These are phyloP conservation scores for Amanita exitialis DNA, from an alignment of 768 basidiomycete species.

Conservation along the genomic window DNA sequence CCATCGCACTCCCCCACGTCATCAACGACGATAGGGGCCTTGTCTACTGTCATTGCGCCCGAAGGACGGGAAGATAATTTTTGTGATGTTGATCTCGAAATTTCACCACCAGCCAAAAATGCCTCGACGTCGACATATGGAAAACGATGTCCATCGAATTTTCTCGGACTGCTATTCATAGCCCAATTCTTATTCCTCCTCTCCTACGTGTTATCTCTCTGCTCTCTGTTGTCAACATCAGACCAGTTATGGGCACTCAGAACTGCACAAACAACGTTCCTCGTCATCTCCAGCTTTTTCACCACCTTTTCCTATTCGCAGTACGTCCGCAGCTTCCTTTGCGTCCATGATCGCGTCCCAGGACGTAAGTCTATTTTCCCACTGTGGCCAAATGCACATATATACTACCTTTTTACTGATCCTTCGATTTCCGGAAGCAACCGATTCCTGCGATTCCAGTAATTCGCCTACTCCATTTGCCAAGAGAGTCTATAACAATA, in stretches of 20 bases:
- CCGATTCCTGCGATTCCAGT: neutral
- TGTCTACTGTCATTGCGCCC: neutral
- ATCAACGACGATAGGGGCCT: neutral
- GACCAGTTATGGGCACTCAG: neutral
- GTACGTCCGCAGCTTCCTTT: neutral
- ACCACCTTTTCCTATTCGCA: neutral
- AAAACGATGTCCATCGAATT: neutral
- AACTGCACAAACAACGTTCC: neutral
- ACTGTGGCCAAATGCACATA: neutral
- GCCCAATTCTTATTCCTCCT: conserved; percentile 4
- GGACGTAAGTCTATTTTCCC: neutral
- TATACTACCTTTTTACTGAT: neutral
- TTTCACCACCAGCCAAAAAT: neutral
- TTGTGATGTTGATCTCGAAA: neutral
- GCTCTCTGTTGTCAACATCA: too few relatives aligned
- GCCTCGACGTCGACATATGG: neutral
- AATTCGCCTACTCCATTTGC: neutral
- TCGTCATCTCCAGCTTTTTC: neutral
- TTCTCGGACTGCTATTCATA: neutral
- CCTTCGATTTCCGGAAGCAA: neutral
- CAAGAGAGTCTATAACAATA: neutral
- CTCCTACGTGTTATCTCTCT: neutral
- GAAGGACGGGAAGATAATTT: neutral
- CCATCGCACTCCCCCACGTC: neutral
- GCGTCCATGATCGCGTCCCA: neutral